These are phyloP conservation scores for Aspergillus floridensis DNA, from an alignment of 2,329 filamentous ascomycete species.

Conservation along the genomic window DNA sequence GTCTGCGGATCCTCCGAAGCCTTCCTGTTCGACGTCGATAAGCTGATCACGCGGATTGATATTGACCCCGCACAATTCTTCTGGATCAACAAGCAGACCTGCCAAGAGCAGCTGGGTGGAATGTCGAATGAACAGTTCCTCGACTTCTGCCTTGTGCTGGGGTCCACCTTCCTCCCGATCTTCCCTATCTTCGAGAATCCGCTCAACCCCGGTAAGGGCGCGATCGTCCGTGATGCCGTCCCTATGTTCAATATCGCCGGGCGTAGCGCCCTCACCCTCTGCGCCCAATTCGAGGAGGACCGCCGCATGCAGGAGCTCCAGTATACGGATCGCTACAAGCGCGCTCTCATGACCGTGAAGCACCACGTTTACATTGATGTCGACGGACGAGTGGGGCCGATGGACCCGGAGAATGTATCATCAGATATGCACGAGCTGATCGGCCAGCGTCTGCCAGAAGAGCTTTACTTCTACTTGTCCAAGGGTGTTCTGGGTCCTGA, in stretches of 20 bases:
- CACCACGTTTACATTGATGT: constrained; percentile 81
- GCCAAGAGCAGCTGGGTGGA: constrained; percentile 65
- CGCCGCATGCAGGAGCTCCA: constrained; percentile 66
- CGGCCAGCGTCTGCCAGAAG: constrained; percentile 82
- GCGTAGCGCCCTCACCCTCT: constrained; percentile 70
- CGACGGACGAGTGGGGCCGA: constrained; percentile 72
- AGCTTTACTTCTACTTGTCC: constrained; percentile 87
- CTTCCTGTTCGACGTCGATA: constrained; percentile 79
- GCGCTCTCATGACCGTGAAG: constrained; percentile 78
- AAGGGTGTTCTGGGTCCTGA: constrained; percentile 76
- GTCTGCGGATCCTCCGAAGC: constrained; percentile 83
- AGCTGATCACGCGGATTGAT: constrained; percentile 60
- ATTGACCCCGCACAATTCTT: constrained; percentile 62
- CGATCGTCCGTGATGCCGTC: constrained; percentile 71
- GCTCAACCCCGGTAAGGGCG: constrained; percentile 53
- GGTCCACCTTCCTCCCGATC: constrained; percentile 73
- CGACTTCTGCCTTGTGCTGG: constrained; percentile 78
- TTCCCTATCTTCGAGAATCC: constrained; percentile 73
- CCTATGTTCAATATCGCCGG: constrained; percentile 67
- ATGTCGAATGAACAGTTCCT: constrained; percentile 72
- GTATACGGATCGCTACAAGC: constrained; percentile 84
- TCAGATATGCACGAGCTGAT: constrained; percentile 85
- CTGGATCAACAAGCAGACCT: constrained; percentile 63
- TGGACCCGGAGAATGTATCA: constrained; percentile 71
- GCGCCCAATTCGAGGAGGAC: constrained; percentile 76